These are phyloP conservation scores for Panaeolus cyanescens DNA, from an alignment of 768 basidiomycete genomes.

Conservation along the genomic window DNA sequence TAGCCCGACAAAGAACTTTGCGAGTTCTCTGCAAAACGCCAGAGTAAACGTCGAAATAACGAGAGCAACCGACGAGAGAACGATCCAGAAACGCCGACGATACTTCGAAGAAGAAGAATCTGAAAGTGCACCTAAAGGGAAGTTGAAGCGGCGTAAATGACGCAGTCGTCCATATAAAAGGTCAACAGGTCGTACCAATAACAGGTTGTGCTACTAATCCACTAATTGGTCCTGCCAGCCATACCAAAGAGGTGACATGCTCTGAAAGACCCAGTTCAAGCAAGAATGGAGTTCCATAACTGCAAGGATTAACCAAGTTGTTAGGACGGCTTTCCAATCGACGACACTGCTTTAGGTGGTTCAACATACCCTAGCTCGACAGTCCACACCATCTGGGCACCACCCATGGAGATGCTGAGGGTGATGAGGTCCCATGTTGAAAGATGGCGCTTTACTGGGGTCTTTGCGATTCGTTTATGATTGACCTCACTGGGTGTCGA, in stretches of 20 bases:
- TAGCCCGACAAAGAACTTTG: conserved; percentile 74
- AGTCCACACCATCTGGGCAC: conserved; percentile 95
- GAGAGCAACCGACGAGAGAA: conserved; percentile 83
- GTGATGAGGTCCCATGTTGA: conserved; percentile 77
- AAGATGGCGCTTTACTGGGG: conserved; percentile 36
- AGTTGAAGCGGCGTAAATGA: conserved; percentile 26
- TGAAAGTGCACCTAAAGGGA: conserved; percentile 80
- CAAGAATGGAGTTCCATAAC: conserved; percentile 95
- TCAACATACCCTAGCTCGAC: conserved; percentile 83
- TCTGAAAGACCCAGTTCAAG: conserved; percentile 72
- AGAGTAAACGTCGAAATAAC: conserved; percentile 76
- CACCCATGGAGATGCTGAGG: conserved; percentile 89
- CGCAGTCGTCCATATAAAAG: conserved; percentile 21
- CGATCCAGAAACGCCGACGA: conserved; percentile 90
- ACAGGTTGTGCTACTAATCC: conserved; percentile 96
- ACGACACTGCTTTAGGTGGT: background rate
- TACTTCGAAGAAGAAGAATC: conserved; percentile 92
- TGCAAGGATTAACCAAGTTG: conserved; percentile 29
- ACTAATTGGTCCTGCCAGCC: conserved; percentile 94
- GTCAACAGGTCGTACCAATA: conserved; percentile 64
- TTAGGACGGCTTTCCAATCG: background rate
- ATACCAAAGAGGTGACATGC: conserved; percentile 90
- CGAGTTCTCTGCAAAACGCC: conserved; percentile 80
- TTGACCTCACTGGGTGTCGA: conserved; percentile 13
- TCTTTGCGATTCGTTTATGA: conserved; percentile 20